phyloP scores from a whole-genome alignment of 768 basidiomycete genomes.

The Auriscalpium orientale region DNA sequence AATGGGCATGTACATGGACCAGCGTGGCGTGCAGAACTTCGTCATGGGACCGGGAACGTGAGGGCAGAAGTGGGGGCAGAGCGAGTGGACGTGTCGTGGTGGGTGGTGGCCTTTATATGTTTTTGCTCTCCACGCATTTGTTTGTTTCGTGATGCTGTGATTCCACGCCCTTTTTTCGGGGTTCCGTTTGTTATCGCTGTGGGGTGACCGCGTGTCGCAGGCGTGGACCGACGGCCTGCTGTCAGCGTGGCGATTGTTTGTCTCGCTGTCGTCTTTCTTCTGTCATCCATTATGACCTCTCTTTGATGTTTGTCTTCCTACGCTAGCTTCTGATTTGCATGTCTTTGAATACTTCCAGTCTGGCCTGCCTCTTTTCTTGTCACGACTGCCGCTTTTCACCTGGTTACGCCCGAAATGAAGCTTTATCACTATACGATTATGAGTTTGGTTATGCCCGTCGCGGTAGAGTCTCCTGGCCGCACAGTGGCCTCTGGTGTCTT shows the following conservation, averaged over 20 bases:
- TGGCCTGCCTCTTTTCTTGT: too few species aligned
- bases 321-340: neutral
- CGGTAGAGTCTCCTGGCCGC: neutral
- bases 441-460: neutral
- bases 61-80: neutral
- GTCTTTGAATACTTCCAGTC: neutral
- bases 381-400: too few species aligned
- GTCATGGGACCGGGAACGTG: constrained; percentile 3
- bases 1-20: constrained; percentile 12
- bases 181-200: too few species aligned
- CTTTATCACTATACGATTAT: neutral
- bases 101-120: too few species aligned
- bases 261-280: neutral
- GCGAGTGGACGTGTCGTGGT: too few species aligned
- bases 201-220: too few species aligned
- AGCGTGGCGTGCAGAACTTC: constrained; percentile 7
- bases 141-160: constrained; percentile 1
- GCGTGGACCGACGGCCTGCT: neutral
- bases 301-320: neutral
- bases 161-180: too few species aligned
- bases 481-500: neutral
- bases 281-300: neutral
- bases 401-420: neutral
- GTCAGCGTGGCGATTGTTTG: neutral
- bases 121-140: too few species aligned